Percentiles rank a stretch among this genome's conserved stretches.
Evolutionary conservation across 495 filamentous ascomycete genomes (phyloP).

Genomic region (Penicillium pancosmium): DNA sequence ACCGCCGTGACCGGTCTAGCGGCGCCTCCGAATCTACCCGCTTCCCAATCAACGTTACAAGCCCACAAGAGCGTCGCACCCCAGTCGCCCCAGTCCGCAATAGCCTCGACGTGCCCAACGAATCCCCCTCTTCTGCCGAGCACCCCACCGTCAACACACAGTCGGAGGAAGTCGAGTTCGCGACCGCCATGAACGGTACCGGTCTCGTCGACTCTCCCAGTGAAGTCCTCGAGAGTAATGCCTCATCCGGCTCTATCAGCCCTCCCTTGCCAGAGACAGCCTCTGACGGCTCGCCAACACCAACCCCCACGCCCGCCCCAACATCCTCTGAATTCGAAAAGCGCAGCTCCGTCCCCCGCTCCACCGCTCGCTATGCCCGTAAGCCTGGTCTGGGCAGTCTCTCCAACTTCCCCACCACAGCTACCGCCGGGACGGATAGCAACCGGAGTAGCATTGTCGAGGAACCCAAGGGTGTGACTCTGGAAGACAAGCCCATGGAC

Average conservation of each 20-base stretch:
- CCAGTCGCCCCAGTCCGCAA: conserved; percentile 41
- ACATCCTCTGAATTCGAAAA: conserved; percentile 44
- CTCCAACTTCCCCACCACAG: conserved; percentile 41
- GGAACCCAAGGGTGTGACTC: conserved; percentile 67
- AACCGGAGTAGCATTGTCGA: conserved; percentile 49
- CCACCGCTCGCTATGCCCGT: conserved; percentile 33
- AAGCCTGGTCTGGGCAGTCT: conserved; percentile 48
- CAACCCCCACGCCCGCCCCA: conserved; percentile 41
- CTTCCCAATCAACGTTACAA: conserved; percentile 77
- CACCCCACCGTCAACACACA: conserved; percentile 34
- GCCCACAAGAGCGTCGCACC: conserved; percentile 58
- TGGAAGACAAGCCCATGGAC: conserved; percentile 85
- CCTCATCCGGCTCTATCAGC: conserved; percentile 37
- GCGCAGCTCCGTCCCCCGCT: conserved; percentile 48
- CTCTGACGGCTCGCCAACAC: conserved; percentile 43
- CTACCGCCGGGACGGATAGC: conserved; percentile 39
- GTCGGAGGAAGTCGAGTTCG: conserved; percentile 17
- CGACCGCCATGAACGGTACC: conserved; percentile 38
- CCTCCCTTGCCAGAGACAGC: conserved; percentile 36
- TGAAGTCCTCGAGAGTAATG: conserved; percentile 31
- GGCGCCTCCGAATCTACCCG: conserved; percentile 71
- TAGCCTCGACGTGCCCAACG: conserved; percentile 65
- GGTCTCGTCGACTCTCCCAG: conserved; percentile 37
- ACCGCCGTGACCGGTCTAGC: conserved; percentile 78
- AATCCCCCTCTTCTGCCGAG: conserved; percentile 31